Evolutionary conservation across 441 rosid genomes (phyloP).

Genomic region (Euphorbia celastroides): DNA sequence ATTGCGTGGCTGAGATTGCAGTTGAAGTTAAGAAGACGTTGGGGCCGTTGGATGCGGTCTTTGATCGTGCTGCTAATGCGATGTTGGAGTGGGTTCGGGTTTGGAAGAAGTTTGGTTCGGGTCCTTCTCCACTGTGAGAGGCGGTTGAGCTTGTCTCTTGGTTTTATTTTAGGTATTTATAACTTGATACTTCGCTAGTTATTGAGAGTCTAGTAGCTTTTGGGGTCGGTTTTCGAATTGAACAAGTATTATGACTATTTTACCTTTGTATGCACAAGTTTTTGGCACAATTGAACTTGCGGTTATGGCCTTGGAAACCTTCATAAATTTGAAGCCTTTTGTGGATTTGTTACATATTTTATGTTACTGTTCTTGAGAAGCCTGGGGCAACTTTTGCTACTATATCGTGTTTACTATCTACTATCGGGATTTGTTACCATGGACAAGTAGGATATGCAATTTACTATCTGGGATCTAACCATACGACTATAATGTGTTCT

Average conservation of each 20-base stretch:
- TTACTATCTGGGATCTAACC: no score
- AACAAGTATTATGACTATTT: neutral
- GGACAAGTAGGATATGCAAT: no score
- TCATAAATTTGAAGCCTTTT: neutral
- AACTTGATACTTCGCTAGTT: neutral
- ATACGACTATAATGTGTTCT: no score
- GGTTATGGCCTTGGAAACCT: neutral
- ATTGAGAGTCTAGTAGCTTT: neutral
- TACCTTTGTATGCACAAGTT: neutral
- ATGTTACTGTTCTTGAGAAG: no score
- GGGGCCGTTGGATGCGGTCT: constrained; percentile 52
- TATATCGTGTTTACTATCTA: no score
- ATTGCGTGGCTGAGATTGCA: constrained; percentile 65
- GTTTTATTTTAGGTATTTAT: neutral
- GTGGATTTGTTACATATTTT: neutral
- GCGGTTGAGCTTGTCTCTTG: neutral
- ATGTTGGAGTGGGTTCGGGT: constrained; percentile 79
- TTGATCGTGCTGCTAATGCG: constrained; percentile 61
- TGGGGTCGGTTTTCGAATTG: neutral
- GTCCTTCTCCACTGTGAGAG: constrained; percentile 19
- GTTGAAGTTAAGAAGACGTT: constrained; percentile 57
- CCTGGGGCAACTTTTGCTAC: no score
- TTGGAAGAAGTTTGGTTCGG: constrained; percentile 60
- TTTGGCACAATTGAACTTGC: neutral
- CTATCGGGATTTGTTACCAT: no score